Evolutionary conservation across 768 basidiomycete genomes (phyloP).

Genomic region (Auricularia heimuer): DNA sequence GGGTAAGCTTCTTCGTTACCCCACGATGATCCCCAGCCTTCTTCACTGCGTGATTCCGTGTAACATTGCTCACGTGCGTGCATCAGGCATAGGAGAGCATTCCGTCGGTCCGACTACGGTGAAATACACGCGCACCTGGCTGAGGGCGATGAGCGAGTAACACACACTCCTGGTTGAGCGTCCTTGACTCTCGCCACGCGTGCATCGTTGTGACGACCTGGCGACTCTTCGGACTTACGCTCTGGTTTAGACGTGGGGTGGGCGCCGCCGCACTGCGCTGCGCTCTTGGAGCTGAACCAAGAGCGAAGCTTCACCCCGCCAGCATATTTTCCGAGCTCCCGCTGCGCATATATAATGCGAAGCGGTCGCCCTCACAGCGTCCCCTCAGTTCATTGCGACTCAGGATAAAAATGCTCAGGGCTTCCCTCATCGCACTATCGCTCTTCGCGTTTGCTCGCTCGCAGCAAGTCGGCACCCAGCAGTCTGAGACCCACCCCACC

Average conservation of each 20-base stretch:
- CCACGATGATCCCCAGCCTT: not conserved
- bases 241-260: too few relatives aligned
- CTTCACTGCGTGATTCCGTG: not conserved
- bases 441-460: constrained; percentile 10
- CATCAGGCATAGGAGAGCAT: not conserved
- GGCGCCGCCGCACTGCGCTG: too few relatives aligned
- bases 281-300: too few relatives aligned
- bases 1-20: not conserved
- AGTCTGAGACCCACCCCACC: constrained; percentile 14
- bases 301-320: too few relatives aligned
- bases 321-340: too few relatives aligned
- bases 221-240: too few relatives aligned
- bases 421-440: constrained; percentile 7
- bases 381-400: not conserved
- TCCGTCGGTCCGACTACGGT: not conserved
- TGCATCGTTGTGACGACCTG: too few relatives aligned
- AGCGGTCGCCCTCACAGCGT: not conserved
- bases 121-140: not conserved
- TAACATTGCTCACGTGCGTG: not conserved
- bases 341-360: too few relatives aligned
- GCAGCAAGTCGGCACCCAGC: constrained; percentile 15
- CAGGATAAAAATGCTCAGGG: constrained; percentile 9
- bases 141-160: too few relatives aligned
- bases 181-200: too few relatives aligned
- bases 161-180: too few relatives aligned